A percentile compares a stretch with the other conserved stretches of the same genome.
These are phyloP conservation scores for Aphanomyces stellatus DNA, from an alignment of 352 stramenopile species.

Conservation along the genomic window DNA sequence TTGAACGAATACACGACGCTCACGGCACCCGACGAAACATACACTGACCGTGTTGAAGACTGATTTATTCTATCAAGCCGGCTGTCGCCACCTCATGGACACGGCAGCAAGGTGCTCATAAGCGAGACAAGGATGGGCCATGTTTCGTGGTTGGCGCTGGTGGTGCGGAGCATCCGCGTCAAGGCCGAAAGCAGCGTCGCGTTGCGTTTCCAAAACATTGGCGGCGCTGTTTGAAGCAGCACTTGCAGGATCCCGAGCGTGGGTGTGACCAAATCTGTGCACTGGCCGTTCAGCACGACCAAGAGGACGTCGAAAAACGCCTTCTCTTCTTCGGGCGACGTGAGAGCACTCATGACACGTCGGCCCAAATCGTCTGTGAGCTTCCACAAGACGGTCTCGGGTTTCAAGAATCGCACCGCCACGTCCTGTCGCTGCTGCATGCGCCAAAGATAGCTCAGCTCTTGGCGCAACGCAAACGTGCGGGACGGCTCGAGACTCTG, in stretches of 20 bases:
- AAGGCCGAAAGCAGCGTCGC: background rate
- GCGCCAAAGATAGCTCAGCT: slow-evolving; percentile 17
- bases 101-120: slow-evolving; percentile 5
- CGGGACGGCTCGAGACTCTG: background rate
- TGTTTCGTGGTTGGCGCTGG: background rate
- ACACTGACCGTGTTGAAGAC: no score
- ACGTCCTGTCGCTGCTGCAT: background rate
- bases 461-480: background rate
- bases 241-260: background rate
- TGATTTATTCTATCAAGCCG: background rate
- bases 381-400: background rate
- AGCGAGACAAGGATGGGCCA: slow-evolving; percentile 9
- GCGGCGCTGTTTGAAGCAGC: background rate
- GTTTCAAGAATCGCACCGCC: background rate
- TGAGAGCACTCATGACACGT: background rate
- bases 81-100: background rate
- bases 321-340: background rate
- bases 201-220: slow-evolving; percentile 14
- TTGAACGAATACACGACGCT: background rate
- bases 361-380: background rate
- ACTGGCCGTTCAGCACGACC: background rate
- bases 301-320: background rate
- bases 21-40: background rate
- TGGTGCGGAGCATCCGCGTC: slow-evolving; percentile 1
- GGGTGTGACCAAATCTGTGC: background rate